phyloP scores from a whole-genome alignment of 768 basidiomycete species.

The Coprinopsis marcescibilis region DNA sequence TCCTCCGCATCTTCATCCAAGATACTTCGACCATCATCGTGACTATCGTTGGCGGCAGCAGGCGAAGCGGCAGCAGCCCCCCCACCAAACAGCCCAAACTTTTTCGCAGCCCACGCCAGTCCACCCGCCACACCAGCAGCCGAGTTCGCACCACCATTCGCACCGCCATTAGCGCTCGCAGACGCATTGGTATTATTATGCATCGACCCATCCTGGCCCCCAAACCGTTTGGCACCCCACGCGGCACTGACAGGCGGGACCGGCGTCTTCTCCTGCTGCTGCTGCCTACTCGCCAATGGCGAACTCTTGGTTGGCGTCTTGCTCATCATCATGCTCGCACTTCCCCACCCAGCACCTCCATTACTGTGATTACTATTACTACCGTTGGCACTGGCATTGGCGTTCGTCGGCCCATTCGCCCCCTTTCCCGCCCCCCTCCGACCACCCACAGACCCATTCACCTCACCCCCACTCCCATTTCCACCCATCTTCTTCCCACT shows the following conservation, averaged over 20 bases:
- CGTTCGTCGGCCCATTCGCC: background rate
- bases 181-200: too few relatives aligned
- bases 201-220: background rate
- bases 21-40: too few relatives aligned
- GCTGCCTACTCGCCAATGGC: background rate
- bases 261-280: background rate
- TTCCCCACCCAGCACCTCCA: background rate
- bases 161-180: too few relatives aligned
- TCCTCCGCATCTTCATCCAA: background rate
- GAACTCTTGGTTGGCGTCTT: conserved; percentile 5
- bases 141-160: background rate
- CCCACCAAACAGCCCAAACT: background rate
- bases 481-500: too few relatives aligned
- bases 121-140: too few relatives aligned
- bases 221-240: too few relatives aligned
- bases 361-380: too few relatives aligned
- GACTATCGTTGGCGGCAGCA: too few relatives aligned
- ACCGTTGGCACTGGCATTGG: background rate
- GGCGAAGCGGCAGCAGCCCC: background rate
- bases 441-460: too few relatives aligned
- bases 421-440: too few relatives aligned
- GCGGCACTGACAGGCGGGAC: too few relatives aligned
- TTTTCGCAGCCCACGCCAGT: background rate
- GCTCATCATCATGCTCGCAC: background rate
- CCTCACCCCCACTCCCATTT: too few relatives aligned